Conservation (phyloP, 176 grass and related monocot species). For the Oryza nivara region DNA sequence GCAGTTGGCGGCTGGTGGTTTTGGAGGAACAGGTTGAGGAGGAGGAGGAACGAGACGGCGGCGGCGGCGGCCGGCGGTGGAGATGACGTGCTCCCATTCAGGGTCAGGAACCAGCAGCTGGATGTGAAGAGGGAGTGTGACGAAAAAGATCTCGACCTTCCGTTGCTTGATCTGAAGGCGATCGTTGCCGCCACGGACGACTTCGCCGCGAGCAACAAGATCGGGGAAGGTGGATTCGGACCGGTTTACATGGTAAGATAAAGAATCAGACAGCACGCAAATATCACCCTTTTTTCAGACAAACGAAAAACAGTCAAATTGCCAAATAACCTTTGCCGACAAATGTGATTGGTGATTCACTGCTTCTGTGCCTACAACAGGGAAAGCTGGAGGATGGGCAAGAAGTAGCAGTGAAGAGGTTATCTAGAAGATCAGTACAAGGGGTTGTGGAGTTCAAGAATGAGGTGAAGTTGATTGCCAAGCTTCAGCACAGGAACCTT, state of each 20-base stretch:
- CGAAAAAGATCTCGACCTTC: constrained; percentile 47
- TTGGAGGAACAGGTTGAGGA: constrained; percentile 24
- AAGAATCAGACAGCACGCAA: neutral
- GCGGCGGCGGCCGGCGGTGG: neutral
- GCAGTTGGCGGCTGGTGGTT: constrained; percentile 23
- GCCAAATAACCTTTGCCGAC: neutral
- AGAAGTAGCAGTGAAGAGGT: constrained; percentile 64
- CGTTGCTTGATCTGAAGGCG: constrained; percentile 37
- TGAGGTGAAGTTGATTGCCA: constrained; percentile 62
- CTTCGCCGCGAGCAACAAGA: constrained; percentile 43
- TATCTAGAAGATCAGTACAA: constrained; percentile 51
- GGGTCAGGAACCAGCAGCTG: constrained; percentile 9
- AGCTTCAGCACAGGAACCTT: constrained; percentile 56
- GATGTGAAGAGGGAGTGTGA: neutral
- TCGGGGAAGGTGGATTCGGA: constrained; percentile 63
- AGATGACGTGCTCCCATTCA: constrained; percentile 33
- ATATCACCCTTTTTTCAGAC: neutral
- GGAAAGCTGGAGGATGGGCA: constrained; percentile 53
- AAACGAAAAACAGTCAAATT: neutral
- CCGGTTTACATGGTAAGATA: constrained; percentile 58
- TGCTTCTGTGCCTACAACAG: constrained; percentile 9
- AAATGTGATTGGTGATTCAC: neutral
- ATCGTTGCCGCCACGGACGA: constrained; percentile 39
- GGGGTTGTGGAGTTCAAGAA: constrained; percentile 59
- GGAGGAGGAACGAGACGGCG: neutral